Evolutionary conservation across 768 basidiomycete genomes (phyloP).

Genomic region (Naganishia randhawae): DNA sequence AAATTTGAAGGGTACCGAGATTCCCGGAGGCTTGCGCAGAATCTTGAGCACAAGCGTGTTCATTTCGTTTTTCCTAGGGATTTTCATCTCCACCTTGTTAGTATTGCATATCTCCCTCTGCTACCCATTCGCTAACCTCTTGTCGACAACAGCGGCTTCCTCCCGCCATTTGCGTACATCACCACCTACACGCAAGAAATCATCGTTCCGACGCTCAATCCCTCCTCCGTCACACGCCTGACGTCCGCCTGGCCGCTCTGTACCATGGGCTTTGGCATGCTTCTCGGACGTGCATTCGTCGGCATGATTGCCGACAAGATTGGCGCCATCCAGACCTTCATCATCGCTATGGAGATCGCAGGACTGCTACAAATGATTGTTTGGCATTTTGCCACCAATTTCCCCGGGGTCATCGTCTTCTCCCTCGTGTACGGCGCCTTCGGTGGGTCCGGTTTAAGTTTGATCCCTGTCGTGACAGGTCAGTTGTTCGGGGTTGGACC

Average conservation of each 20-base stretch:
- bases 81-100: conserved; percentile 30
- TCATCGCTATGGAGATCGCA: conserved; percentile 29
- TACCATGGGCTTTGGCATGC: conserved; percentile 12
- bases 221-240: conserved; percentile 6
- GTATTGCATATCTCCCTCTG: neutral
- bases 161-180: conserved; percentile 28
- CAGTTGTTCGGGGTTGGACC: conserved; percentile 25
- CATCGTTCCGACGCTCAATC: conserved; percentile 1
- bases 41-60: conserved; percentile 19
- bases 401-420: conserved; percentile 23
- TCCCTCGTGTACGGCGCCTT: conserved; percentile 25
- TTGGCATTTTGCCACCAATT: conserved; percentile 31
- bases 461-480: conserved; percentile 27
- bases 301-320: conserved; percentile 28
- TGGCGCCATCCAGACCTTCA: conserved; percentile 28
- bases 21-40: neutral
- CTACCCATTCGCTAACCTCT: neutral
- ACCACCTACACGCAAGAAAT: conserved; percentile 25
- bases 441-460: conserved; percentile 17
- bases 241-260: conserved; percentile 29
- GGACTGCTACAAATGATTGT: conserved; percentile 27
- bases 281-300: conserved; percentile 20
- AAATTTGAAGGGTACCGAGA: neutral
- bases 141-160: conserved; percentile 21
- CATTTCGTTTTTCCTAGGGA: conserved; percentile 17